Evolutionary conservation across 805 yeast species (phyloP), one percentile per base, ranked within the genome.

Genomic region (Sugiyamaella americana): DNA sequence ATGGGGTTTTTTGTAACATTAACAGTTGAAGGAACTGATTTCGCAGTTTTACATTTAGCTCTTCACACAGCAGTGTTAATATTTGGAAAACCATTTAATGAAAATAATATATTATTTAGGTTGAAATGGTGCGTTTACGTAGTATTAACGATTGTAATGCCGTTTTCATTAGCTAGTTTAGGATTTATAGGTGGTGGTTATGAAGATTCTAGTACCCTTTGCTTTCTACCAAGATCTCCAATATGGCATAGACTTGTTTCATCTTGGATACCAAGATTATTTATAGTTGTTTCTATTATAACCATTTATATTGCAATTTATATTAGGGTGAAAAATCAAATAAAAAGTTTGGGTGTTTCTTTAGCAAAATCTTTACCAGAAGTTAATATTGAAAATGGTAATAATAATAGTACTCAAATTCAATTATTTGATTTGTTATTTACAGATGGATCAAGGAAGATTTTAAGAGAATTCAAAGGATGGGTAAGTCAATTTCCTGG

Each of bases 1-100:
- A 72, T 83, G 19, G 96, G 96, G 1, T 87, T 84, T 70, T 77
- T 86, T 62, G 82, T 94, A 0, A 84, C 88, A 1, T 71, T 80
- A 39, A 73, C 87, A 17, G 80, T 83, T 16, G 93, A 84, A 63
- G 95, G 94, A 19, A 86, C 87, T 1, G 97, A 88, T 63, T 60
- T 86, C 23, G 87, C 91, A 19, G 86, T 86, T 45, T 67, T 87
- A 26, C 72, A 82, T 30, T 84, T 88, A 65, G 95, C 96, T 1
- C 63, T 86, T 5, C 95, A 87, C 63, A 83, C 91, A 4, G 84
- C 78, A 24, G 58, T 87, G 29, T 65, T 85, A 21, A 82, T 88
- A 2, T 84, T 85, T 23, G 17, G 36, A 34, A 44, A 40, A 43
- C 5, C 42, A 49, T 19, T 39, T 43, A n/a, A 22, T 35, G 8